Percentiles rank a stretch among this genome's conserved stretches.
These are phyloP conservation scores for Myxozyma monticola DNA, from an alignment of 805 yeast genomes.

Conservation along the genomic window DNA sequence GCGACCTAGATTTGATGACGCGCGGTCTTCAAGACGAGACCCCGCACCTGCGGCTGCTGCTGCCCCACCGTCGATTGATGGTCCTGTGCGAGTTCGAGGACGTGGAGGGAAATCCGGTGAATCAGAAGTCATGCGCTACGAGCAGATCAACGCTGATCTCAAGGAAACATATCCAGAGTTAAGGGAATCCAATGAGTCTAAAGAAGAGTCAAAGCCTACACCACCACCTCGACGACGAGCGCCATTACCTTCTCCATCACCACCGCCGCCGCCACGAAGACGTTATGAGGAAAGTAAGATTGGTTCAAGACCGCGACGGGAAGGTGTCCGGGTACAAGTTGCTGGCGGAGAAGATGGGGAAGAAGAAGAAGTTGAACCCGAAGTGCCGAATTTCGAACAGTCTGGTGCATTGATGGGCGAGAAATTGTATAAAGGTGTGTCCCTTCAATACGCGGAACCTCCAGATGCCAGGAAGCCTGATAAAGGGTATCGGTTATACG, in stretches of 20 bases:
- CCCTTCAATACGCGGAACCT: constrained; percentile 32
- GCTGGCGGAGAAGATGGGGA: not conserved
- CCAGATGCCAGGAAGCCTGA: constrained; percentile 28
- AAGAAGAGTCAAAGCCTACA: not conserved
- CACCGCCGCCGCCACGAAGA: no score
- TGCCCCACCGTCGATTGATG: not conserved
- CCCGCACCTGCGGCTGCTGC: not conserved
- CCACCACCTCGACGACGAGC: no score
- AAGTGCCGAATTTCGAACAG: constrained; percentile 23
- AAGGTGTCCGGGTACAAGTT: no score
- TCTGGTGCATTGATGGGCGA: constrained; percentile 30
- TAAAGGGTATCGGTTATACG: constrained; percentile 22
- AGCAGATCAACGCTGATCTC: not conserved
- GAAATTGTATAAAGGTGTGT: constrained; percentile 23
- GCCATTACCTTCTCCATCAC: no score
- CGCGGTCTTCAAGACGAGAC: not conserved
- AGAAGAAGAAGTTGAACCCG: constrained; percentile 10
- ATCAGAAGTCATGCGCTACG: no score
- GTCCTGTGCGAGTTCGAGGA: not conserved
- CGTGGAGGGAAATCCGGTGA: no score
- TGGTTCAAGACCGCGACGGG: no score
- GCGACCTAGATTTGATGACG: not conserved
- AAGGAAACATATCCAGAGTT: not conserved
- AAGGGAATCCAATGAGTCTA: no score
- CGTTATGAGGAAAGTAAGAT: no score